Base-by-base conservation (phyloP, 805 yeast genomes). In the Saccharomyces mikatae region DNA sequence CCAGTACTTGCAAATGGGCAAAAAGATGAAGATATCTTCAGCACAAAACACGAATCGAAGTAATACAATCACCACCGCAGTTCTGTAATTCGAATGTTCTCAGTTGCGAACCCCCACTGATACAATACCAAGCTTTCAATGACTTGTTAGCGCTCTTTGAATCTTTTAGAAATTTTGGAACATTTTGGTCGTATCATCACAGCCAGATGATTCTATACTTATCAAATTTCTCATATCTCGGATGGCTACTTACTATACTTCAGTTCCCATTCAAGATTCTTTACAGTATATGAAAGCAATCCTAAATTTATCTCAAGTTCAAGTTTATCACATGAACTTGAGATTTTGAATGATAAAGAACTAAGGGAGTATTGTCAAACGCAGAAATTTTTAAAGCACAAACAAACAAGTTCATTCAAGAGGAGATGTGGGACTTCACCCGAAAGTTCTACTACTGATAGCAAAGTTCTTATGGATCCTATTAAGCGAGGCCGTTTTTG, bases 141-240 rank as follows among this genome's bases (percentile, higher is more conserved):
- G 67, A 64, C 31, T 52, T 64, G 32, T 51, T 63, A 31, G 56
- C 58, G 1, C 44, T 62, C 13, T 58, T 63, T 47, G 60, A 60
- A 32, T 41, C 48, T 6, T 57, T 61, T 4, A 47, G 56, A 9
- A 48, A 4, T 22, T 53, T n/a, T 66, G 65, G 2, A 62, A 62
- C 41, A 57, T 58, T 13, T 54, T 63, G 17, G 58, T 64, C 3
- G 24, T 36, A n/a, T 36, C 44, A 36, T 36, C 44, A 17, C 44
- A 41, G 50, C 52, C 13, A 32, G 51, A 36, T 36, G 44, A 36
- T 36, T 21, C 22, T 11, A 17, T 11, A 36, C 44, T 36, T 17
- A 8, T 36, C 44, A 36, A 36, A 36, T 36, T 17, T 36, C 44
- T 36, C 8, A 17, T 36, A 17, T 36, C 44, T 8, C 17, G 24